Percentiles rank a stretch among this genome's conserved stretches.
Conservation (phyloP, 306 rosid species). For the Prunus fruticosa region DNA sequence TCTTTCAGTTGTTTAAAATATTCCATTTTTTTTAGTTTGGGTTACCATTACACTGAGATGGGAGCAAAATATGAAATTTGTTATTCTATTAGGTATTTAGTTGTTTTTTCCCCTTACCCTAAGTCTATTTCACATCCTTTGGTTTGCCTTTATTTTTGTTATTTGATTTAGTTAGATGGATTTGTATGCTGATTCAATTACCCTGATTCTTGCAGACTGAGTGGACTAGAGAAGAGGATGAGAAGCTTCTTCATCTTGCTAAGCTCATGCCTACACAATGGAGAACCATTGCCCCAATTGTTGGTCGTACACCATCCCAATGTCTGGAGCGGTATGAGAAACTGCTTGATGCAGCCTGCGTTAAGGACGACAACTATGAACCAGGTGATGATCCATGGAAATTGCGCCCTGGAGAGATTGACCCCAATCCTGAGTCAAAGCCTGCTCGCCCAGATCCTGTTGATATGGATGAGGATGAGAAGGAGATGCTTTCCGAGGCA, state of each 20-base stretch:
- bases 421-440: slow-evolving; percentile 90
- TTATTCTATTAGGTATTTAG: neutral
- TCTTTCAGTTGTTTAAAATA: neutral
- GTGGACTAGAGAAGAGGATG: slow-evolving; percentile 98
- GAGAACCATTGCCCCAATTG: slow-evolving; percentile 95
- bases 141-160: neutral
- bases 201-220: slow-evolving; percentile 54
- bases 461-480: slow-evolving; percentile 99
- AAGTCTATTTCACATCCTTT: no score
- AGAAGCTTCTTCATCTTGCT: slow-evolving; percentile 88
- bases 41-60: neutral
- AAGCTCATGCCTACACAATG: slow-evolving; percentile 98
- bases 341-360: slow-evolving; percentile 93
- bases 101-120: neutral
- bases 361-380: slow-evolving; percentile 87
- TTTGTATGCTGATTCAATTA: slow-evolving; percentile 13
- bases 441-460: slow-evolving; percentile 98
- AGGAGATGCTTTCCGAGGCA: slow-evolving; percentile 98
- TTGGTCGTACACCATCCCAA: slow-evolving; percentile 92
- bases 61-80: neutral
- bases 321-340: slow-evolving; percentile 92
- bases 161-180: slow-evolving; percentile 2
- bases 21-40: neutral
- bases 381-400: slow-evolving; percentile 93
- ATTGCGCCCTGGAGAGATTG: slow-evolving; percentile 92